Percentiles rank a stretch among this genome's conserved stretches.
phyloP scores from a whole-genome alignment of 495 filamentous ascomycete species.

The Saxophila tyrrhenica region DNA sequence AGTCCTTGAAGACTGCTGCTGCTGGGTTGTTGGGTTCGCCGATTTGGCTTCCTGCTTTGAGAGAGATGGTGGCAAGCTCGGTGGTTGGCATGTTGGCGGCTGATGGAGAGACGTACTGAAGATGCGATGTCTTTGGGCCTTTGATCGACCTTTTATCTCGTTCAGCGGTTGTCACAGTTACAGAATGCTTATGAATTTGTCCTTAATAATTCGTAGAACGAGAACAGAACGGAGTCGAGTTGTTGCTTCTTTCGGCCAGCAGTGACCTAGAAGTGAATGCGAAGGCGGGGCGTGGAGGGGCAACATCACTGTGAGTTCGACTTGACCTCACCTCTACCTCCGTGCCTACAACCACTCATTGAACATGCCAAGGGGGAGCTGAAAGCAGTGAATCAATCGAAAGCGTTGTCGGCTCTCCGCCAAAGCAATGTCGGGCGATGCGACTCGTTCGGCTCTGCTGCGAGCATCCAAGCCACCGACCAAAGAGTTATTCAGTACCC shows the following conservation, averaged over 20 bases:
- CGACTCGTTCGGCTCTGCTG: slow-evolving; percentile 8
- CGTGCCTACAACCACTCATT: no score
- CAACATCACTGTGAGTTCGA: background rate
- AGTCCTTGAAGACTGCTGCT: slow-evolving; percentile 2
- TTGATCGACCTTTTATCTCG: no score
- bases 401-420: background rate
- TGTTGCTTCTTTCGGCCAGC: background rate
- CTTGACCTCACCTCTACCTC: background rate
- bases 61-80: slow-evolving; percentile 12
- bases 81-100: slow-evolving; percentile 12
- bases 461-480: slow-evolving; percentile 13
- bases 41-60: slow-evolving; percentile 9
- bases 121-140: no score
- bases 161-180: no score
- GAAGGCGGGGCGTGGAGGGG: background rate
- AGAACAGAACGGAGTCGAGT: background rate
- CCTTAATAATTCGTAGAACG: no score
- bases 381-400: background rate
- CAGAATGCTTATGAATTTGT: no score
- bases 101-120: no score
- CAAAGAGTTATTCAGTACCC: slow-evolving; percentile 26
- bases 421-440: background rate
- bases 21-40: slow-evolving; percentile 12
- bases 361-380: background rate
- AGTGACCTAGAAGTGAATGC: background rate